phyloP scores from a whole-genome alignment of 1,139 yeast species.

The Taiozyma sp. region DNA sequence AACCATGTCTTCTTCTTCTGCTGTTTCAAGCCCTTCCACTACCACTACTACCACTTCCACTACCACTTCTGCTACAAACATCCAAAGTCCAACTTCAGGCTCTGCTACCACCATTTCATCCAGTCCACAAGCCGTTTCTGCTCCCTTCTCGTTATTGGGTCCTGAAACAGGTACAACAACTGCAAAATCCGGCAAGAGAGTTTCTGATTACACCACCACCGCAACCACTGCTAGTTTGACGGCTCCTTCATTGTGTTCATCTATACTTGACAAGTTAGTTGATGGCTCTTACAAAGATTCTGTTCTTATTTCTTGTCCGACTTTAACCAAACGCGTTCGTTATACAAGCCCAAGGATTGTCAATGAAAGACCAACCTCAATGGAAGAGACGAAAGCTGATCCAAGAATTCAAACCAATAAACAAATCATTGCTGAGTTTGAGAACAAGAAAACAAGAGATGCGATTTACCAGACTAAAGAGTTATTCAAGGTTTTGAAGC shows the following conservation, averaged over 20 bases:
- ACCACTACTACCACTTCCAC: background rate
- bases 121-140: background rate
- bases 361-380: background rate
- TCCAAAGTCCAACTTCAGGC: background rate
- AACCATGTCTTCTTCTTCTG: background rate
- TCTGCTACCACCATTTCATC: background rate
- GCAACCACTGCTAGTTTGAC: background rate
- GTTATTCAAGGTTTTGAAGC: background rate
- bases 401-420: background rate
- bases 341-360: background rate
- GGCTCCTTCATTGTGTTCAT: background rate
- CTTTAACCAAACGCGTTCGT: background rate
- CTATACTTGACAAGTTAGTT: constrained; percentile 4
- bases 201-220: background rate
- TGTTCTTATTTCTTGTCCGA: background rate
- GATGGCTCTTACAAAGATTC: constrained; percentile 3
- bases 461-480: background rate
- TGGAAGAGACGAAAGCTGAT: background rate
- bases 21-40: background rate
- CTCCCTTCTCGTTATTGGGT: background rate
- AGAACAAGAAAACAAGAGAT: constrained; percentile 2
- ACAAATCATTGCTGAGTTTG: background rate
- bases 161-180: background rate
- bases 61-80: background rate
- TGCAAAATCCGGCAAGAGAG: background rate